Conservation (phyloP, 2,329 filamentous ascomycete species). For the Orbilia oligospora region DNA sequence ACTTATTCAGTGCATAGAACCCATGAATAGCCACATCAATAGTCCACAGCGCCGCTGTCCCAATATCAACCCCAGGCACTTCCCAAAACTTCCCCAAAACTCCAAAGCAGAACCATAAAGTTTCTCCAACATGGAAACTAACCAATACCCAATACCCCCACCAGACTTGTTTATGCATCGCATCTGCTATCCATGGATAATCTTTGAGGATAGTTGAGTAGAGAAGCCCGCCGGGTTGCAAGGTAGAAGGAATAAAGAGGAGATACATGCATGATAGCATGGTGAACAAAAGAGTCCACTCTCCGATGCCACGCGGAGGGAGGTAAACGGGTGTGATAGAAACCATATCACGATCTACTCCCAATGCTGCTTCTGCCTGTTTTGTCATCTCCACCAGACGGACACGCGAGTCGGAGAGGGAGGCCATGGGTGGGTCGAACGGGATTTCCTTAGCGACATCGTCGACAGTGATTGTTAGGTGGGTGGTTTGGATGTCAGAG, state of each 20-base stretch:
- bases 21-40: conserved; percentile 38
- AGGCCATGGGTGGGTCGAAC: conserved; percentile 45
- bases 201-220: conserved; percentile 41
- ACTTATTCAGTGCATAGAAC: conserved; percentile 27
- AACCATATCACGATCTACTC: conserved; percentile 49
- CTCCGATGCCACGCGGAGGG: conserved; percentile 19
- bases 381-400: conserved; percentile 52
- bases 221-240: conserved; percentile 40
- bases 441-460: conserved; percentile 42
- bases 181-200: conserved; percentile 32
- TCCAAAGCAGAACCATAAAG: conserved; percentile 28
- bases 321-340: conserved; percentile 44
- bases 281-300: conserved; percentile 10
- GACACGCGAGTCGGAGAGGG: conserved; percentile 50
- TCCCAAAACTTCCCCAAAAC: conserved; percentile 30
- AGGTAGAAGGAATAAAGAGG: conserved; percentile 45
- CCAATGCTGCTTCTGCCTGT: conserved; percentile 39
- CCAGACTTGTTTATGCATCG: conserved; percentile 22
- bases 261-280: conserved; percentile 26
- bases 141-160: conserved; percentile 45
- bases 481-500: conserved; percentile 54
- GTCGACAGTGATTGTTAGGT: conserved; percentile 46
- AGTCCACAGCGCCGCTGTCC: conserved; percentile 32
- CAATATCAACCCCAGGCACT: conserved; percentile 41
- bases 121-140: conserved; percentile 20